phyloP scores from a whole-genome alignment of 2,329 filamentous ascomycete genomes.

The Claviceps sp. region DNA sequence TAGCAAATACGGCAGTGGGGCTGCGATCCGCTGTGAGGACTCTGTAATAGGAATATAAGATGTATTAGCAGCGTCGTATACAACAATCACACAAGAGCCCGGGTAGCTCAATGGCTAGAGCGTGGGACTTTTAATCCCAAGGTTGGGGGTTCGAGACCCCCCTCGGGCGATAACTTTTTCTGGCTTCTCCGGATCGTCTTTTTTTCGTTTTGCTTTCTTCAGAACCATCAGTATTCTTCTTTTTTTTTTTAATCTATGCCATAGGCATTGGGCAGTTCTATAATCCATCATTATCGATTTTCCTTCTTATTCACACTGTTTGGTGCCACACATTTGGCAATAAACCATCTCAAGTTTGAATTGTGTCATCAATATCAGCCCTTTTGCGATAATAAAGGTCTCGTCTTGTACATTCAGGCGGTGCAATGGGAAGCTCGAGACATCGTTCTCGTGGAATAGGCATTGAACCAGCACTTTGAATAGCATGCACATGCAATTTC shows the following conservation, averaged over 20 bases:
- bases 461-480: too few species aligned
- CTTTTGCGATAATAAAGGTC: too few species aligned
- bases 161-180: conserved; percentile 13
- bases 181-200: accelerated
- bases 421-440: too few species aligned
- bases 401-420: too few species aligned
- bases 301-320: too few species aligned
- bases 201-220: background rate
- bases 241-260: background rate
- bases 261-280: too few species aligned
- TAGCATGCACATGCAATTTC: too few species aligned
- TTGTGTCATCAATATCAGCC: too few species aligned
- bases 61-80: background rate
- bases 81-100: conserved; percentile 7
- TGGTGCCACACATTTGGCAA: too few species aligned
- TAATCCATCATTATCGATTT: too few species aligned
- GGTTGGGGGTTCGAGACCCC: conserved; percentile 20
- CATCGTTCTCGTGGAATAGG: too few species aligned
- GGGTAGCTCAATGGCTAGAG: conserved; percentile 22
- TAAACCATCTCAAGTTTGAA: too few species aligned
- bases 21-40: background rate
- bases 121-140: conserved; percentile 22
- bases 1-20: background rate
- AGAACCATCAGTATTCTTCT: background rate
- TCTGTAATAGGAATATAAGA: accelerated